Base-by-base conservation (phyloP, 228 moss, liverwort and hornwort genomes). In the Sphagnum fallax region DNA sequence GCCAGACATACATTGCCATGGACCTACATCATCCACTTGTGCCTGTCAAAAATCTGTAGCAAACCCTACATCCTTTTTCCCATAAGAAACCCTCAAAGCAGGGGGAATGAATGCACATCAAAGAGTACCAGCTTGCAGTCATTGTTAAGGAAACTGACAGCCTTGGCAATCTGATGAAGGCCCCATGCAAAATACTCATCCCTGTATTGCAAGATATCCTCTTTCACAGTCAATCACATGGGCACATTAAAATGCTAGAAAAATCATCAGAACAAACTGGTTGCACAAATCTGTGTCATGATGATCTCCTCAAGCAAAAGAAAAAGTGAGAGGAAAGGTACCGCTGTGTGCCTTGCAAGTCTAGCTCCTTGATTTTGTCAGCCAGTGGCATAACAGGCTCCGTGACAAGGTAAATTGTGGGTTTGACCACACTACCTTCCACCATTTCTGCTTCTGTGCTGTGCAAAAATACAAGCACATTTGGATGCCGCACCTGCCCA, bases 141-240 rank as follows among this genome's bases (percentile, higher is more conserved):
- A 74, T 96, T 96, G 71, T 96, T 96, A 60, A 96, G 89, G 81
- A 96, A 96, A 81, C 95, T 96, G 58, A 96, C 77, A 75, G 95
- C 90, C 75, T 88, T 91, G 68, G 95, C 84, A 64, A 96, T 88
- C 76, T 96, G 95, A 75, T 91, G 91, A 10, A 96, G 89, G 53
- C 95, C 95, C 90, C 92, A 96, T 10, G 95, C 91, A 84, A 89
- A 96, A 73, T 90, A 96, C 79, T 96, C 95, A 78, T 96, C 90
- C 77, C 95, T 95, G 88, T 75, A 62, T 50, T 67, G 64, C 48
- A 71, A 67, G 52, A 49, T 8, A 67, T 16, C 50, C 13, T 65
- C 50, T 65, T 48, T 74, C 69, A 52, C 78, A 58, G 52, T 78
- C 60, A 78, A 72, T 76, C 52, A 65, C 63, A 69, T 10, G 51